Evolutionary conservation across 1,139 yeast genomes (phyloP).

Genomic region (Pichia sp.): DNA sequence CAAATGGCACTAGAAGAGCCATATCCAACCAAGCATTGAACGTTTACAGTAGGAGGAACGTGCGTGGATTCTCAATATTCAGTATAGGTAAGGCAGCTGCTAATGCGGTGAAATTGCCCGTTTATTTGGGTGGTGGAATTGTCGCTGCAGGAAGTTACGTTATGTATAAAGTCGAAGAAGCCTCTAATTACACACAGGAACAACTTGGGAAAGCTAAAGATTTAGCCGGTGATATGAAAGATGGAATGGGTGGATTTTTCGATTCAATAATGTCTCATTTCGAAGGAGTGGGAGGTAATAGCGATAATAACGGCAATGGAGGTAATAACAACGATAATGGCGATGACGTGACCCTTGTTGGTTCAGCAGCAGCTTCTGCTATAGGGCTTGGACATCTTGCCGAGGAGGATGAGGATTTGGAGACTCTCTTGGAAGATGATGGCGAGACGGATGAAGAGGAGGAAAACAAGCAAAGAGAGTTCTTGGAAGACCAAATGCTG

Average conservation of each 20-base stretch:
- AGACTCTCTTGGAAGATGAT: slow-evolving; percentile 27
- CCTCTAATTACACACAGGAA: slow-evolving; percentile 63
- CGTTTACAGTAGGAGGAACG: background rate
- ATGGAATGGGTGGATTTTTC: slow-evolving; percentile 39
- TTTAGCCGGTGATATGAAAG: slow-evolving; percentile 38
- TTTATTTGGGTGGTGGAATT: slow-evolving; percentile 80
- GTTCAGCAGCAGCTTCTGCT: slow-evolving; percentile 14
- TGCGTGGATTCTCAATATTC: slow-evolving; percentile 29
- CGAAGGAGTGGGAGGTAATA: slow-evolving; percentile 25
- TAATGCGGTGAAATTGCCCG: slow-evolving; percentile 59
- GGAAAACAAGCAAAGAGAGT: slow-evolving; percentile 34
- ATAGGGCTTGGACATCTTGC: slow-evolving; percentile 7
- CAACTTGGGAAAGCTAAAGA: slow-evolving; percentile 56
- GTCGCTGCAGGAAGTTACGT: slow-evolving; percentile 95
- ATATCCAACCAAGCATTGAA: slow-evolving; percentile 4
- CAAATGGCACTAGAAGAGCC: too few relatives aligned
- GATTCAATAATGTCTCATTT: slow-evolving; percentile 17
- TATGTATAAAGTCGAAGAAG: slow-evolving; percentile 87
- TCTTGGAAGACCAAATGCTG: slow-evolving; percentile 70
- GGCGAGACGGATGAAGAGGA: slow-evolving; percentile 34
- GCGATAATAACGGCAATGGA: slow-evolving; percentile 16
- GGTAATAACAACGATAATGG: slow-evolving; percentile 20
- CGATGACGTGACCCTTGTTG: slow-evolving; percentile 5
- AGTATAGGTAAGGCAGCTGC: slow-evolving; percentile 47
- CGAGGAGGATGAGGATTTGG: slow-evolving; percentile 5